Percentiles rank a stretch among this genome's conserved stretches.
These are phyloP conservation scores for Trichophyton benhamiae DNA, from an alignment of 2,329 filamentous ascomycete genomes.

Conservation along the genomic window DNA sequence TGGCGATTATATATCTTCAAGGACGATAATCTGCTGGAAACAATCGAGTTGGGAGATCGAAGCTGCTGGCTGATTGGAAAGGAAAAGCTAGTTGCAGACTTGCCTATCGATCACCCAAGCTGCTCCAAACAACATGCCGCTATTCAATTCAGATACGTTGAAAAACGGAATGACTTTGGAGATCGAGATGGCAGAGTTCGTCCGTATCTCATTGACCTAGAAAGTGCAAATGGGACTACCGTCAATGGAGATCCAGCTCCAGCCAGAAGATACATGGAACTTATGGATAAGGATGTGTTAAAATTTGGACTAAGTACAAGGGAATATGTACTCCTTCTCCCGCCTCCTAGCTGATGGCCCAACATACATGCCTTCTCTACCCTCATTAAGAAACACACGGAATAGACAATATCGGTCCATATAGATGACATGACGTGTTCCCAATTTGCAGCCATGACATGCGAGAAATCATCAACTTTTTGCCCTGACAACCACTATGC, in stretches of 20 bases:
- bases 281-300: slow-evolving; percentile 79
- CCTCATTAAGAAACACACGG: neutral
- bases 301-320: slow-evolving; percentile 76
- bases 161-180: slow-evolving; percentile 74
- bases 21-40: slow-evolving; percentile 64
- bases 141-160: slow-evolving; percentile 78
- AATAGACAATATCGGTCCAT: neutral
- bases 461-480: neutral
- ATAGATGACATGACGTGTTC: neutral
- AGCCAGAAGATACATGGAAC: slow-evolving; percentile 67
- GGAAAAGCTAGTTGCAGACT: slow-evolving; percentile 67
- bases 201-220: slow-evolving; percentile 86
- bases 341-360: slow-evolving; percentile 24
- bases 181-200: slow-evolving; percentile 67
- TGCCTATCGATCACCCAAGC: slow-evolving; percentile 78
- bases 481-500: slow-evolving; percentile 7
- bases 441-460: neutral
- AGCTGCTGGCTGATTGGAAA: slow-evolving; percentile 88
- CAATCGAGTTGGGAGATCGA: slow-evolving; percentile 59
- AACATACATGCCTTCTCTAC: neutral
- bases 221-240: slow-evolving; percentile 80
- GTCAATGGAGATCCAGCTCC: slow-evolving; percentile 67
- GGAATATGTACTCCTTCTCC: slow-evolving; percentile 92
- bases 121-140: slow-evolving; percentile 93
- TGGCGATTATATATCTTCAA: slow-evolving; percentile 97